Base-by-base conservation (phyloP, 805 yeast genomes). In the Myxozyma udenii region DNA sequence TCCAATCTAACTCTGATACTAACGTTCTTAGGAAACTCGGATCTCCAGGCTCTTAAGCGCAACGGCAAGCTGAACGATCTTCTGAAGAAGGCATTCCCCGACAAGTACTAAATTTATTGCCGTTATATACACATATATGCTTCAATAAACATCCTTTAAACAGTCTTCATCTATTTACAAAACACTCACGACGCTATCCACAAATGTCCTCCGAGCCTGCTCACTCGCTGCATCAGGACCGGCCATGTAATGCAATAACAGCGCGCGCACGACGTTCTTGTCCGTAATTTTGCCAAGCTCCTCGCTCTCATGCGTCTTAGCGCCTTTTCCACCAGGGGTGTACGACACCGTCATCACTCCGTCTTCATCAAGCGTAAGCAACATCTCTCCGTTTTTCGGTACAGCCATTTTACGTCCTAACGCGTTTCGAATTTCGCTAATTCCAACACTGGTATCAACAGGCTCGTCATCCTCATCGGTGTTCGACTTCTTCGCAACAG, bases 181-280 rank as follows among this genome's bases (percentile, higher is more conserved):
- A 14, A 47, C 9, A 22, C 41, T 28, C 2, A 28, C 44, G 7
- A 55, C 19, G 21, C 36, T 42, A 4, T 49, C 50, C 35, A 44
- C 54, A 12, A 53, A 38, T 2, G 54, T 23, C 14, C 30, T 18
- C 7, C 57, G 41, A n/a, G 60, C 58, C 38, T 37, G 50, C 24
- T 78, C 81, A 60, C 84, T 76, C 60, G 85, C 74, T 1, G 91
- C 91, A 57, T 74, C 78, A 37, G 69, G 73, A 2, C 87, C 91
- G 58, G 85, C 78, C 60, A 89, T 68, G 66, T 91, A 90, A 67
- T 84, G 87, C 58, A 85, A 71, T 58, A 89, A 80, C 49, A 90
- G 71, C n/a, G 84, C 71, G 55, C 80, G 78, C 1, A 86, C 76
- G 3, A 89, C 74, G 16, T 79, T 64, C 1, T 91, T 86, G 46